Percentiles rank a stretch among this genome's conserved stretches.
These are phyloP conservation scores for Chaetomium sp. DNA, from an alignment of 2,329 filamentous ascomycete genomes.

Conservation along the genomic window DNA sequence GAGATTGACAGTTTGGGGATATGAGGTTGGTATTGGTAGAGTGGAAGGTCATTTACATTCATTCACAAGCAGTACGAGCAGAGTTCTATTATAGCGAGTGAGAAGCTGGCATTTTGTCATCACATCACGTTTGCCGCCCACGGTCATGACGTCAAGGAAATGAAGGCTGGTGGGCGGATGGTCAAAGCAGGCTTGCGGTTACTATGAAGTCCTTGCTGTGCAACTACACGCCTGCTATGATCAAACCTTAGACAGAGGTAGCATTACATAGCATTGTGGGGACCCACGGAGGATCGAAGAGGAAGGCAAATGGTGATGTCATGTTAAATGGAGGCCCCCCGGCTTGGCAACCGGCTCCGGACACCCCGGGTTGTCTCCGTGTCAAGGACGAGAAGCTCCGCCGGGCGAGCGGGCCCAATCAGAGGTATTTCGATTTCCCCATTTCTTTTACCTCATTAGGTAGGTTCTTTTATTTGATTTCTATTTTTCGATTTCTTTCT, in stretches of 20 bases:
- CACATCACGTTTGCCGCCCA: background rate
- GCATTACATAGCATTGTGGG: background rate
- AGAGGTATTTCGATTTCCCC: too few species aligned
- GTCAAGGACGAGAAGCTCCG: background rate
- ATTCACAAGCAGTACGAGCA: too few species aligned
- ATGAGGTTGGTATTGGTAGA: background rate
- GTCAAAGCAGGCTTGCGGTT: background rate
- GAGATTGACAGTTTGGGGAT: background rate
- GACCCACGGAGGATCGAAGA: background rate
- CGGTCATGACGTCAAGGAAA: background rate
- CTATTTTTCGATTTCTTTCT: too few species aligned
- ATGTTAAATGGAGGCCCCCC: background rate
- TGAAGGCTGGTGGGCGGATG: background rate
- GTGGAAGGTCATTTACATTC: background rate
- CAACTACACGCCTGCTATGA: background rate
- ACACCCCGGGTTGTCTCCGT: background rate
- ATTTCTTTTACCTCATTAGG: too few species aligned
- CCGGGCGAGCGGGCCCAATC: too few species aligned
- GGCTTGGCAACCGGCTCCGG: conserved; percentile 7
- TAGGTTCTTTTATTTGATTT: too few species aligned
- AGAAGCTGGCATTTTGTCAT: background rate
- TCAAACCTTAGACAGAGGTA: background rate
- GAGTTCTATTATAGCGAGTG: background rate
- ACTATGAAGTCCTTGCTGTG: background rate
- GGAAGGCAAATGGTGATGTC: conserved; percentile 2